phyloP scores from a whole-genome alignment of 805 yeast genomes.

The Sugiyamaella marilandica region DNA sequence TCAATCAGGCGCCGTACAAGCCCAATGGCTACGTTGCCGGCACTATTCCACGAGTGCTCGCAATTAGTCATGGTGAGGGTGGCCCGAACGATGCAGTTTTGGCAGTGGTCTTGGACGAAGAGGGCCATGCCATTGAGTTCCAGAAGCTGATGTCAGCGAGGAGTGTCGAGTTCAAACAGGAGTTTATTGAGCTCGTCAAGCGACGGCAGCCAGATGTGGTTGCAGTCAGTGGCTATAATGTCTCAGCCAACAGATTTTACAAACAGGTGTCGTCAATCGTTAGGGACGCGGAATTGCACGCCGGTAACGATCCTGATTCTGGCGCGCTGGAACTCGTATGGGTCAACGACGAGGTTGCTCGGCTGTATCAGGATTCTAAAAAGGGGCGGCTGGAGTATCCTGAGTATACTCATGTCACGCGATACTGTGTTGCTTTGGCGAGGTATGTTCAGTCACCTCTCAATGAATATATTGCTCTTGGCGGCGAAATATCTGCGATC shows the following conservation, averaged over 20 bases:
- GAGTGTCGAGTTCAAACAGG: slow-evolving; percentile 58
- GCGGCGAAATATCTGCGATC: slow-evolving; percentile 66
- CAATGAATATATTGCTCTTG: slow-evolving; percentile 77
- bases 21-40: slow-evolving; percentile 76
- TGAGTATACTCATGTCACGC: slow-evolving; percentile 72
- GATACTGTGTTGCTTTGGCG: slow-evolving; percentile 85
- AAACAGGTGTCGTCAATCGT: slow-evolving; percentile 52
- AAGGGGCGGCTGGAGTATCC: slow-evolving; percentile 76
- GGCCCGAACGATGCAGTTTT: slow-evolving; percentile 79
- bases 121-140: slow-evolving; percentile 71
- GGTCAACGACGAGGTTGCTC: slow-evolving; percentile 91
- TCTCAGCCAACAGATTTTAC: slow-evolving; percentile 58
- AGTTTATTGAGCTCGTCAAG: slow-evolving; percentile 55
- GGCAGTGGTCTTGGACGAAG: slow-evolving; percentile 72
- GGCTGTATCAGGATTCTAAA: slow-evolving; percentile 74
- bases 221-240: slow-evolving; percentile 84
- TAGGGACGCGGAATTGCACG: slow-evolving; percentile 46
- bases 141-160: slow-evolving; percentile 75
- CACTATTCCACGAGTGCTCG: slow-evolving; percentile 76
- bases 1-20: slow-evolving; percentile 91
- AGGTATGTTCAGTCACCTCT: slow-evolving; percentile 92
- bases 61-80: slow-evolving; percentile 84
- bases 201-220: slow-evolving; percentile 81
- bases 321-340: slow-evolving; percentile 61
- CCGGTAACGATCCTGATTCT: slow-evolving; percentile 31